These are phyloP conservation scores for Xylariaceae sp. DNA, from an alignment of 2,329 filamentous ascomycete species.

Conservation along the genomic window DNA sequence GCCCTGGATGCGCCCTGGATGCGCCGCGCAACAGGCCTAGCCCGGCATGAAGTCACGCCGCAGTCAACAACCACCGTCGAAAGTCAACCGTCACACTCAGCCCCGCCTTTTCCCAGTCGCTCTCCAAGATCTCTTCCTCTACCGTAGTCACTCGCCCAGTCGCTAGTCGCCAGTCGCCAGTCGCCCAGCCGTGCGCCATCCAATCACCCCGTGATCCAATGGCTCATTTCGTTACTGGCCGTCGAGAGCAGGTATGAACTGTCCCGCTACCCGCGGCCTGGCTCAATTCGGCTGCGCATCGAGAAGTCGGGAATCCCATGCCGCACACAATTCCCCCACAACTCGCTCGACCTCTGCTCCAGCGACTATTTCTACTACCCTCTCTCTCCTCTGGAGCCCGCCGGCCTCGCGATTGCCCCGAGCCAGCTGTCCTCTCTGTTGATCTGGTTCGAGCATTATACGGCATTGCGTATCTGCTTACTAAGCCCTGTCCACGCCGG, in stretches of 20 bases:
- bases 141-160: too few species aligned
- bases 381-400: not conserved
- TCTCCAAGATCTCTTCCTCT: not conserved
- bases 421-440: not conserved
- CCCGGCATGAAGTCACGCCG: not conserved
- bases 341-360: not conserved
- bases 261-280: not conserved
- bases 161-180: too few species aligned
- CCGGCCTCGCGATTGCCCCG: not conserved
- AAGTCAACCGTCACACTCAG: not conserved
- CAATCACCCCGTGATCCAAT: not conserved
- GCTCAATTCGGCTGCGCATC: not conserved
- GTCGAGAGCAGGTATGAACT: not conserved
- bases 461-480: constrained; percentile 8
- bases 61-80: not conserved
- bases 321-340: not conserved
- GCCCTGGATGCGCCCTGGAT: too few species aligned
- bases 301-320: not conserved
- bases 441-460: not conserved
- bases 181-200: too few species aligned
- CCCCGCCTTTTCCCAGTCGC: not conserved
- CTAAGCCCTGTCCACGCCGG: not conserved
- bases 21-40: not conserved
- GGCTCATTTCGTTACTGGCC: not conserved
- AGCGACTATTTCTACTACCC: not conserved